Base-by-base conservation (phyloP, 257 asterid genomes). In the Plantago elongata region DNA sequence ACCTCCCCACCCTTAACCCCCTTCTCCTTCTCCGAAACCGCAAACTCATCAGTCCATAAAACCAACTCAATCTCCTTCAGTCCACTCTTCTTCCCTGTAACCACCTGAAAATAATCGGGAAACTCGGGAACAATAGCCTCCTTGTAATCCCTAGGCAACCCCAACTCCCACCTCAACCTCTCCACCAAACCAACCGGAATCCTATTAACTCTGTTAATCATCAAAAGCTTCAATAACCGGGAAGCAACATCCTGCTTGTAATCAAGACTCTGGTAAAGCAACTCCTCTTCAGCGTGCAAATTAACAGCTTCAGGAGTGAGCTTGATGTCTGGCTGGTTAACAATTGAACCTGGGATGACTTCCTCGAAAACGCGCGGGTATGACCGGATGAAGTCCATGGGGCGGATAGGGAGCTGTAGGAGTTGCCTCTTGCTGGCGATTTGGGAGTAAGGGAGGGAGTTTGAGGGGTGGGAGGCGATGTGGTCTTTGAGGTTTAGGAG, bases 41-140 rank as follows among this genome's bases (percentile, higher is more conserved):
- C 93, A 37, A 79, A 81, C 61, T 92, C 96, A 56, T 79, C 77
- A 51, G 68, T 79, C 97, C 99, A 86, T 67, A 94, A 89, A 77
- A 92, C 99, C 49, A 92, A 50, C 71, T 92, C 99, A 34, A 92
- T 77, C 45, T 73, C 65, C 60, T 60, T 76, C 22, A 27, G 76
- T 12, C 75, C 69, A 4, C 45, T 40, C 22, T 11, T 27, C 11
- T 61, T 60, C 34, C 68, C 89, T 45, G 45, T 47, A 14, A 70
- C 73, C 45, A 84, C 83, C 18, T 84, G 74, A 69, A 92, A 92
- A 70, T 83, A 92, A 57, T 89, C 99, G 0, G 96, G 99, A 77
- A 86, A 92, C 55, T 92, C 97, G 7, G 97, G 95, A 44, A 89
- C 83, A 13, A 86, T 16, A 8, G 34, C 67, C 17, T 69, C 71